These are phyloP conservation scores for Euphorbia celastroides DNA, from an alignment of 441 rosid species.

Conservation along the genomic window DNA sequence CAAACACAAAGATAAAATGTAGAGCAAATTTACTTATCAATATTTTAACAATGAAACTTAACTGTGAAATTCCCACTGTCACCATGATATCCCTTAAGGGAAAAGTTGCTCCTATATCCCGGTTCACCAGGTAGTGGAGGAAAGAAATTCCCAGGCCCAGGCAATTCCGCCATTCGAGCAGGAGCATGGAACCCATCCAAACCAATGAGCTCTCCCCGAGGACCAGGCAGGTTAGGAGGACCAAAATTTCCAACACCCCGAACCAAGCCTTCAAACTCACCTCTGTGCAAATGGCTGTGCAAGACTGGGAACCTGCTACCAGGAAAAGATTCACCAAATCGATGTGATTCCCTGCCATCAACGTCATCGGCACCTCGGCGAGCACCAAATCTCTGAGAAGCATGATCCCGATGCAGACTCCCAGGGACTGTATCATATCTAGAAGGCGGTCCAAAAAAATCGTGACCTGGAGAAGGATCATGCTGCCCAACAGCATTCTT, in stretches of 20 bases:
- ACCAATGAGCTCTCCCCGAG: slow-evolving; percentile 40
- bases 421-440: slow-evolving; percentile 41
- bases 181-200: slow-evolving; percentile 42
- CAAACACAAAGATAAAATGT: neutral
- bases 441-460: slow-evolving; percentile 38
- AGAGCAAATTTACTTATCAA: slow-evolving; percentile 6
- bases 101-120: slow-evolving; percentile 53
- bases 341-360: slow-evolving; percentile 36
- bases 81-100: slow-evolving; percentile 38
- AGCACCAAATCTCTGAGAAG: slow-evolving; percentile 36
- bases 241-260: slow-evolving; percentile 55
- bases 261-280: slow-evolving; percentile 53
- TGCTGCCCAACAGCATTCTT: slow-evolving; percentile 30
- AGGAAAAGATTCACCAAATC: slow-evolving; percentile 37
- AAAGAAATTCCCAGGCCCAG: slow-evolving; percentile 31
- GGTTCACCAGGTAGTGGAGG: slow-evolving; percentile 51
- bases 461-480: slow-evolving; percentile 29
- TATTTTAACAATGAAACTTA: slow-evolving; percentile 20
- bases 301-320: slow-evolving; percentile 40
- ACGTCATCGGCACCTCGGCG: slow-evolving; percentile 35
- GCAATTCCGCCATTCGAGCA: slow-evolving; percentile 36
- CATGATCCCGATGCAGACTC: slow-evolving; percentile 54
- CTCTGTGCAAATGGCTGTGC: slow-evolving; percentile 38
- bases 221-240: slow-evolving; percentile 32
- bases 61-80: slow-evolving; percentile 45